Evolutionary conservation across 306 rosid genomes (phyloP).

Genomic region (Fagus sylvatica): DNA sequence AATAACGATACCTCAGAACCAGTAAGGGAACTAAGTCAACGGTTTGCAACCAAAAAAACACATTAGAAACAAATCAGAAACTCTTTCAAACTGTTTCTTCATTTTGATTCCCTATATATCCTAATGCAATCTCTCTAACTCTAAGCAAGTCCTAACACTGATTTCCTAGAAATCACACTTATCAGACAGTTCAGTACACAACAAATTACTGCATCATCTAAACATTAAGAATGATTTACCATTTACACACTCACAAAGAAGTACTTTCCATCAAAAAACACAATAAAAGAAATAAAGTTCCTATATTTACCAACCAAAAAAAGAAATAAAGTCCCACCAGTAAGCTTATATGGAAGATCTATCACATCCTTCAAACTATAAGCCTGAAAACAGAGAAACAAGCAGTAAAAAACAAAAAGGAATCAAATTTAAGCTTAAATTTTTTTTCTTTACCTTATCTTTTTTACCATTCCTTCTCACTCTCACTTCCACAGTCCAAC

Average conservation of each 20-base stretch:
- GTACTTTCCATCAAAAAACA: neutral
- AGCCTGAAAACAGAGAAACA: neutral
- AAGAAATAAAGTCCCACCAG: neutral
- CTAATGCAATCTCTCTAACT: neutral
- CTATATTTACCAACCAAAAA: neutral
- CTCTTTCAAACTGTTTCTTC: neutral
- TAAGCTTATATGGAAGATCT: constrained; percentile 31
- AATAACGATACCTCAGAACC: neutral
- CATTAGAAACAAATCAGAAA: neutral
- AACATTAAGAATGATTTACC: neutral
- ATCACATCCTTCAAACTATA: constrained; percentile 14
- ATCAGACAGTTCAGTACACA: neutral
- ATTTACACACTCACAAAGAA: neutral
- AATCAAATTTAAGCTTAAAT: neutral
- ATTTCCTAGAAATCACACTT: neutral
- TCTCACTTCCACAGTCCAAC: constrained; percentile 62
- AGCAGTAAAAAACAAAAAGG: neutral
- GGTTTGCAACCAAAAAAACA: neutral
- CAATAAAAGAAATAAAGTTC: neutral
- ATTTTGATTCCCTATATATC: neutral
- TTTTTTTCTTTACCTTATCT: constrained; percentile 55
- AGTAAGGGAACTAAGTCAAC: neutral
- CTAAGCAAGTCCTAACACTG: neutral
- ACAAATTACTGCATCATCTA: neutral
- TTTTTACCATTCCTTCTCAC: constrained; percentile 60